These are phyloP conservation scores for Vitis riparia DNA, from an alignment of 164 flowering plant genomes.

Conservation along the genomic window DNA sequence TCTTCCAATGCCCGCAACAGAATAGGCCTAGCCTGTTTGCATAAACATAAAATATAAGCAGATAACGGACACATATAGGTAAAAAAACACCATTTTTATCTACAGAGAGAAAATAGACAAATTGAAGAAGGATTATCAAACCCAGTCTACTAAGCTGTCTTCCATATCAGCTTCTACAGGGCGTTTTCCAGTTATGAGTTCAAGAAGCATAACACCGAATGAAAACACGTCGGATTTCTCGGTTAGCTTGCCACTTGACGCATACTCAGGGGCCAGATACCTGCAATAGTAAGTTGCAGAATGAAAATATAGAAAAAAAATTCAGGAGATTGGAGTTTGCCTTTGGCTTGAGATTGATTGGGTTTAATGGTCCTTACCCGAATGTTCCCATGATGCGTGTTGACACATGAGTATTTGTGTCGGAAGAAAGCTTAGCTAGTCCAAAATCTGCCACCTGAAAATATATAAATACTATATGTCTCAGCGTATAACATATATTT, in stretches of 20 bases:
- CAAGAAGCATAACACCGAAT: constrained; percentile 79
- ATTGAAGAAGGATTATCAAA: constrained; percentile 16
- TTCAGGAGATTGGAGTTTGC: too few species aligned
- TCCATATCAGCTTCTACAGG: constrained; percentile 62
- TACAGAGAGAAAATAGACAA: neutral
- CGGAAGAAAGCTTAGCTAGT: constrained; percentile 70
- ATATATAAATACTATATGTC: neutral
- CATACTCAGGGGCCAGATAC: constrained; percentile 92
- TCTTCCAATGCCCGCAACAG: constrained; percentile 39
- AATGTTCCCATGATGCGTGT: constrained; percentile 97
- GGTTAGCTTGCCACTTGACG: constrained; percentile 83
- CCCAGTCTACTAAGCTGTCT: constrained; percentile 89
- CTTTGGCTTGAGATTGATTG: neutral
- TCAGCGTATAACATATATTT: neutral
- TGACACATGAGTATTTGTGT: constrained; percentile 74
- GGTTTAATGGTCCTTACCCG: constrained; percentile 44
- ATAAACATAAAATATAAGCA: neutral
- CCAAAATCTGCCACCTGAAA: constrained; percentile 92
- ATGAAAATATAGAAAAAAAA: neutral
- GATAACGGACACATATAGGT: neutral
- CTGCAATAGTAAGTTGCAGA: constrained; percentile 30
- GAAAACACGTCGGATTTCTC: constrained; percentile 94
- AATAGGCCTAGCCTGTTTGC: constrained; percentile 72
- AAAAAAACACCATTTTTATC: too few species aligned
- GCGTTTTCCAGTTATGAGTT: constrained; percentile 72